Conservation (phyloP, 1,284 basidiomycete genomes). For the Moesziomyces parantarcticus region DNA sequence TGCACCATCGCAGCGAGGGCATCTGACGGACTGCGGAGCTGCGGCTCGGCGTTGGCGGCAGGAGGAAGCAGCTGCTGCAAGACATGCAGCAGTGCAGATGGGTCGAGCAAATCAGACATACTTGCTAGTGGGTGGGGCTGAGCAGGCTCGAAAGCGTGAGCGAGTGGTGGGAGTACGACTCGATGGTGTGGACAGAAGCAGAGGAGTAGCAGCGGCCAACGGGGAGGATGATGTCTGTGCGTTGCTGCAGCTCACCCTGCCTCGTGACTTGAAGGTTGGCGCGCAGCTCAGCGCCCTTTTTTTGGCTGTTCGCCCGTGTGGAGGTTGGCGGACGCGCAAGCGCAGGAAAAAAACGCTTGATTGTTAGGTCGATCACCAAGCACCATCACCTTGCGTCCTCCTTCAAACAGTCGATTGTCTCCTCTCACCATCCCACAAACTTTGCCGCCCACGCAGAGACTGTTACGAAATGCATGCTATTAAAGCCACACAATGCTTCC, state of each 20-base stretch:
- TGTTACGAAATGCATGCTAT: not conserved
- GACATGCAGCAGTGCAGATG: conserved; percentile 49
- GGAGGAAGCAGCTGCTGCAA: conserved; percentile 43
- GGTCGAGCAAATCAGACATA: conserved; percentile 51
- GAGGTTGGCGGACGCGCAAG: not conserved
- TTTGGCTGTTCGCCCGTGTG: not conserved
- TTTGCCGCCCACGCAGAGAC: not conserved
- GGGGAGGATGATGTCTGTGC: not conserved
- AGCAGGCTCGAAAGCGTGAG: not conserved
- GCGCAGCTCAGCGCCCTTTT: not conserved
- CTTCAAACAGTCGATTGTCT: too few relatives aligned
- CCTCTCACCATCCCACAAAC: too few relatives aligned
- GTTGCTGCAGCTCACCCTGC: not conserved
- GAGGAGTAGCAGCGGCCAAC: too few relatives aligned
- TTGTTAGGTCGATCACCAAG: not conserved
- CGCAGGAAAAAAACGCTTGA: not conserved
- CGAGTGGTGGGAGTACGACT: not conserved
- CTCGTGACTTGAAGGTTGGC: not conserved
- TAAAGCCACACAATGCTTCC: not conserved
- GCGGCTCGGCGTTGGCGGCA: conserved; percentile 1
- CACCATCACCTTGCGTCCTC: too few relatives aligned
- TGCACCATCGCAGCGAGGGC: conserved; percentile 55
- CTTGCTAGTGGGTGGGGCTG: not conserved
- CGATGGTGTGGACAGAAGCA: not conserved
- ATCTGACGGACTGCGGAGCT: conserved; percentile 46